A percentile compares a stretch with the other conserved stretches of the same genome.
phyloP scores from a whole-genome alignment of 2,329 filamentous ascomycete genomes.

The Botrytis elliptica region DNA sequence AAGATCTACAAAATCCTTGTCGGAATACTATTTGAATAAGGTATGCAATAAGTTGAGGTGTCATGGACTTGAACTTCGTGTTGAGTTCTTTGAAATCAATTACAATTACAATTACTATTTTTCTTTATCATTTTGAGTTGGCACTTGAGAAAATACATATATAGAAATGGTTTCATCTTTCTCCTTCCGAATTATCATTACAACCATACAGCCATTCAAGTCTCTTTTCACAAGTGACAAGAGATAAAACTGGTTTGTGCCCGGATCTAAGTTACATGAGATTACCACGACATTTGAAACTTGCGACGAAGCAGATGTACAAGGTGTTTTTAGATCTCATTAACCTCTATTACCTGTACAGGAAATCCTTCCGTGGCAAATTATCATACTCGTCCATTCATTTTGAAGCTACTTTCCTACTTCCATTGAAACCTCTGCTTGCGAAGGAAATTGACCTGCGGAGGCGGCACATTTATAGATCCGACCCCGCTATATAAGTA shows the following conservation, averaged over 20 bases:
- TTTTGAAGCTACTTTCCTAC: not conserved
- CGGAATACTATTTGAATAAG: not conserved
- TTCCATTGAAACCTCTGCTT: not conserved
- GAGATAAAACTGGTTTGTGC: not conserved
- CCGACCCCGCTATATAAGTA: not conserved
- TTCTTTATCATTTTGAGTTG: not conserved
- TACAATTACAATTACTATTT: not conserved
- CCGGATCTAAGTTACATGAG: constrained; percentile 4
- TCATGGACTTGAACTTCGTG: not conserved
- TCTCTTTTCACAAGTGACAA: not conserved
- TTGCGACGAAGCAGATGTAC: constrained; percentile 4
- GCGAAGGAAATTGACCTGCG: not conserved
- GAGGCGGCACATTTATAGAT: constrained; percentile 1
- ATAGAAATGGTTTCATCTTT: not conserved
- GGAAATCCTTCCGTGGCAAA: not conserved
- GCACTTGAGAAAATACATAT: not conserved
- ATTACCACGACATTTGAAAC: constrained; percentile 12
- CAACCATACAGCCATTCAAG: not conserved
- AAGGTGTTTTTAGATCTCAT: not conserved
- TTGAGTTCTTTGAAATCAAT: not conserved
- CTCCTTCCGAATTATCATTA: not conserved
- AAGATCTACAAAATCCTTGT: constrained; percentile 4
- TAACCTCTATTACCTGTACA: not conserved
- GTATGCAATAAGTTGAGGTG: not conserved
- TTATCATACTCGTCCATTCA: not conserved